Conservation (phyloP, 2,329 filamentous ascomycete genomes). For the Magnaporthales sp. region DNA sequence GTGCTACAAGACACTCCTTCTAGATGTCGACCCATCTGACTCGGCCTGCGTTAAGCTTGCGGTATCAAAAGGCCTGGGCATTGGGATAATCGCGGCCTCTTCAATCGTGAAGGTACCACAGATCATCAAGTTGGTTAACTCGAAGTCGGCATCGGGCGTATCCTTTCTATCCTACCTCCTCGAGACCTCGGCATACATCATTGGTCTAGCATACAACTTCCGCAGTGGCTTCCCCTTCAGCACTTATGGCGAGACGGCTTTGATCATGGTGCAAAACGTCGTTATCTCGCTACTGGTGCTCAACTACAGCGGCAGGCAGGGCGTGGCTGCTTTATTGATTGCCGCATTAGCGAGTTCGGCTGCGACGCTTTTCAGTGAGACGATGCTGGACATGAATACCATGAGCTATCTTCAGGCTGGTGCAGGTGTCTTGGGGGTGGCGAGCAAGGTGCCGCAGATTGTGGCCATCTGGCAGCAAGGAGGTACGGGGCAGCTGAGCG, state of each 20-base stretch:
- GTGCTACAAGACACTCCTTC: conserved; percentile 81
- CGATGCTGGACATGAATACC: conserved; percentile 54
- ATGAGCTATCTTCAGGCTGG: conserved; percentile 75
- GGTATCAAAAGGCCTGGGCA: conserved; percentile 84
- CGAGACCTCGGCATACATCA: conserved; percentile 81
- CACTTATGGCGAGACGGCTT: conserved; percentile 89
- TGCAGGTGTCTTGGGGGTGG: conserved; percentile 73
- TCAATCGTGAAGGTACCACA: conserved; percentile 95
- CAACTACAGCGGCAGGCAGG: conserved; percentile 64
- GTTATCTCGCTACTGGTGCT: conserved; percentile 81
- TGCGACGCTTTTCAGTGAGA: conserved; percentile 61
- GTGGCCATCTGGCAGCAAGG: conserved; percentile 75
- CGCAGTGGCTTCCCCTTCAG: conserved; percentile 90
- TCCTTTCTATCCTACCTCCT: conserved; percentile 88
- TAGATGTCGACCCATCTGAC: conserved; percentile 73
- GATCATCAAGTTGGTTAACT: conserved; percentile 82
- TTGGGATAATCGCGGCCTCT: conserved; percentile 86
- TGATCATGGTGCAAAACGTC: conserved; percentile 89
- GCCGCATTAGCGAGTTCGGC: conserved; percentile 63
- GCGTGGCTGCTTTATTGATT: conserved; percentile 67
- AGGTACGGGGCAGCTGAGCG: conserved; percentile 89
- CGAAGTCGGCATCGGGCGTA: conserved; percentile 73
- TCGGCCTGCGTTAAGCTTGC: conserved; percentile 78
- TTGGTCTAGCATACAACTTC: conserved; percentile 85
- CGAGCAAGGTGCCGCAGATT: conserved; percentile 93